These are phyloP conservation scores for Phytophthora europaea DNA, from an alignment of 352 stramenopile genomes.

Conservation along the genomic window DNA sequence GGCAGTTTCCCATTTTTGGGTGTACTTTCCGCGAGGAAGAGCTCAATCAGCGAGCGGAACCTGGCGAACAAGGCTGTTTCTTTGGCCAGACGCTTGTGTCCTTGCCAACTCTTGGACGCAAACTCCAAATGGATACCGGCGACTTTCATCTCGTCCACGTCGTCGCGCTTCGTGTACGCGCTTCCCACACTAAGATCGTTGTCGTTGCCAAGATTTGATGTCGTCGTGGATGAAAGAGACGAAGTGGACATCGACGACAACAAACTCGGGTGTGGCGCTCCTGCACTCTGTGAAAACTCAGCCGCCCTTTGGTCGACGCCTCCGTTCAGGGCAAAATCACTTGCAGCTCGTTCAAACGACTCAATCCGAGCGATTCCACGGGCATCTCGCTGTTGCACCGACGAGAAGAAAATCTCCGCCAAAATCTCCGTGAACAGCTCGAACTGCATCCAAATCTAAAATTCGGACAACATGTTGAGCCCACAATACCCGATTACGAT, in stretches of 20 bases:
- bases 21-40: conserved; percentile 50
- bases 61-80: conserved; percentile 55
- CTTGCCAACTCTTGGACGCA: conserved; percentile 72
- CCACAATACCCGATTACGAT: background rate
- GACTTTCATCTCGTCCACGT: conserved; percentile 69
- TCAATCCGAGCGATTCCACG: conserved; percentile 34
- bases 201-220: conserved; percentile 9
- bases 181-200: background rate
- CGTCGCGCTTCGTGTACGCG: conserved; percentile 23
- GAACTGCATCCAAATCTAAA: conserved; percentile 86
- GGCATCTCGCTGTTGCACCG: conserved; percentile 51
- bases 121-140: conserved; percentile 74
- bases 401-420: conserved; percentile 73
- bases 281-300: conserved; percentile 21
- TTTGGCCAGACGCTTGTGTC: conserved; percentile 71
- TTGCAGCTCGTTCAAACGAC: conserved; percentile 39
- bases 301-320: conserved; percentile 23
- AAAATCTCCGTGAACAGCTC: conserved; percentile 75
- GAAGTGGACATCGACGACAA: conserved; percentile 43
- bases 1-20: conserved; percentile 35
- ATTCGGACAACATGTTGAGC: background rate
- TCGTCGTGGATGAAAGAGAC: conserved; percentile 27
- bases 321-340: conserved; percentile 37
- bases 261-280: conserved; percentile 18
- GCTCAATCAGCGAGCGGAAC: conserved; percentile 67